A percentile compares a stretch with the other conserved stretches of the same genome.
Evolutionary conservation across 345 rosid genomes (phyloP).

Genomic region (Moricandia moricandioides): DNA sequence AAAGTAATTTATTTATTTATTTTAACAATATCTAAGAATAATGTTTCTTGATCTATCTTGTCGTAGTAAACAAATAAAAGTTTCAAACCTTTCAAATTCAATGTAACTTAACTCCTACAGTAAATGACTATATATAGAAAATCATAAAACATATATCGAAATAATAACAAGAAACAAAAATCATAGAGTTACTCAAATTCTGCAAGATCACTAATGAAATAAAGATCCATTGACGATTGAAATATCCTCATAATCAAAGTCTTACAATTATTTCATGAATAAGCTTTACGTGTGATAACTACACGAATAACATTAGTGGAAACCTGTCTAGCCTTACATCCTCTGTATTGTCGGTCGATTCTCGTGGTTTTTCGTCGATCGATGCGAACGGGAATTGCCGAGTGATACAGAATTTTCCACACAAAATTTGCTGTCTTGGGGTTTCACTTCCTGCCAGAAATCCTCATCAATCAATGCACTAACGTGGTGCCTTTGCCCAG

Average conservation of each 20-base stretch:
- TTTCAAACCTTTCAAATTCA: background rate
- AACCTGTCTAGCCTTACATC: too few species aligned
- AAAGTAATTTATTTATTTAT: background rate
- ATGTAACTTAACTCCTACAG: background rate
- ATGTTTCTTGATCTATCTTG: background rate
- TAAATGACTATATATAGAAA: background rate
- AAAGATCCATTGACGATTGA: background rate
- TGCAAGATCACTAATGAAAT: background rate
- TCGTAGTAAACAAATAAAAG: background rate
- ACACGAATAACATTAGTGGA: too few species aligned
- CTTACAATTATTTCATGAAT: background rate
- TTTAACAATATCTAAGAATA: background rate
- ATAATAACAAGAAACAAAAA: background rate
- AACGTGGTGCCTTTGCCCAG: too few species aligned
- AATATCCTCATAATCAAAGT: background rate
- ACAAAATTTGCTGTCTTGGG: too few species aligned
- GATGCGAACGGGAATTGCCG: too few species aligned
- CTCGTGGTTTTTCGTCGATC: too few species aligned
- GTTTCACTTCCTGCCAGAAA: too few species aligned
- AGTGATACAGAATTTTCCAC: too few species aligned
- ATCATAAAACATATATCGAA: background rate
- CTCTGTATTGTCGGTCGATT: too few species aligned
- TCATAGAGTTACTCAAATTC: background rate
- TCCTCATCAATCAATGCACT: too few species aligned
- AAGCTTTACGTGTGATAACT: too few species aligned